Base-by-base conservation (phyloP, 2,329 filamentous ascomycete genomes). In the Plenodomus biglobosus region DNA sequence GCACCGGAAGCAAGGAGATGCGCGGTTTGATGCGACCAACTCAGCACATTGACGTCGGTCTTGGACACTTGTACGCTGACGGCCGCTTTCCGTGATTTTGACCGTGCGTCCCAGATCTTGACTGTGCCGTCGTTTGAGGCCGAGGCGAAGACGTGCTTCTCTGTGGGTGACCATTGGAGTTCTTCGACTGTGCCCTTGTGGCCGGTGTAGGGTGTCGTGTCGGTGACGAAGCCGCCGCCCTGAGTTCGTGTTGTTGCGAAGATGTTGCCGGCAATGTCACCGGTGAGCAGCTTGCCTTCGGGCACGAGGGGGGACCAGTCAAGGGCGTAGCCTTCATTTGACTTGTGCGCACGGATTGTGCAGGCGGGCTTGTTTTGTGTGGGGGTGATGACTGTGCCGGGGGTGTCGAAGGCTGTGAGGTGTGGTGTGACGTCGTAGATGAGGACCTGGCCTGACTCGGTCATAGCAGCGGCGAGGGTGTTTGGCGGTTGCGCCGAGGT, bases 361-460 rank as follows among this genome's bases (percentile, higher is more conserved):
- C 83, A 88, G 42, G 95, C 75, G 27, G 94, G 91, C 76, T 95
- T 95, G 72, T 91, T 92, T 69, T 95, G 89, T 65, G 88, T 85
- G 1, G 90, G 80, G 6, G 88, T 85, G 58, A 97, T 83, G 56
- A 85, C 79, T 36, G 85, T 87, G 50, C 94, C 92, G 1, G 94
- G 94, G 49, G 83, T 88, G 70, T 97, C 92, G 72, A 99, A 96
- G 42, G 90, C 88, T 47, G 85, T 80, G 47, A 97, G 84, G 71
- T 97, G 90, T 2, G 90, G 87, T 2, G 91, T 94, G 42, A 99
- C 85, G 73, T 99, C 90, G 81, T 97, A 92, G 67, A 99, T 95
- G 41, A 94, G 84, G 58, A 97, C 84, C 65, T 95, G 83, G 34
- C 86, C 82, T 38, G 90, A 90, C 77, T 99, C 94, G 42, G 90